phyloP scores from a whole-genome alignment of 176 grass and related monocot species.

The sorghum (Sorghum bicolor) region Sorghum_bicolor_NCBIv3 NC_012873.2:6389001-6389500 shows the following conservation, averaged over 20 bases:
- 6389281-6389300: constrained; percentile 75
- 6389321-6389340: constrained; percentile 86
- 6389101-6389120: constrained; percentile 91
- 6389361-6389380: constrained; percentile 83
- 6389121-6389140: constrained; percentile 62
- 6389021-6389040: background rate
- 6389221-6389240: constrained; percentile 75
- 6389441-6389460: background rate
- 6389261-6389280: constrained; percentile 76
- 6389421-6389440: constrained; percentile 47
- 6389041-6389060: background rate
- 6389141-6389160: constrained; percentile 87
- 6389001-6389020: background rate
- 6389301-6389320: constrained; percentile 68
- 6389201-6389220: constrained; percentile 84
- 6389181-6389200: constrained; percentile 88
- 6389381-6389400: constrained; percentile 56
- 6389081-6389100: constrained; percentile 83
- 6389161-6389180: constrained; percentile 82
- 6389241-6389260: constrained; percentile 75
- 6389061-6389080: constrained; percentile 78
- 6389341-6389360: constrained; percentile 88
- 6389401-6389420: constrained; percentile 91
- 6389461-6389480: background rate
- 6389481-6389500: background rate